A percentile compares a stretch with the other conserved stretches of the same genome.
These are phyloP conservation scores for Ascochyta clinopodiicola DNA, from an alignment of 2,329 filamentous ascomycete genomes.

Conservation along the genomic window DNA sequence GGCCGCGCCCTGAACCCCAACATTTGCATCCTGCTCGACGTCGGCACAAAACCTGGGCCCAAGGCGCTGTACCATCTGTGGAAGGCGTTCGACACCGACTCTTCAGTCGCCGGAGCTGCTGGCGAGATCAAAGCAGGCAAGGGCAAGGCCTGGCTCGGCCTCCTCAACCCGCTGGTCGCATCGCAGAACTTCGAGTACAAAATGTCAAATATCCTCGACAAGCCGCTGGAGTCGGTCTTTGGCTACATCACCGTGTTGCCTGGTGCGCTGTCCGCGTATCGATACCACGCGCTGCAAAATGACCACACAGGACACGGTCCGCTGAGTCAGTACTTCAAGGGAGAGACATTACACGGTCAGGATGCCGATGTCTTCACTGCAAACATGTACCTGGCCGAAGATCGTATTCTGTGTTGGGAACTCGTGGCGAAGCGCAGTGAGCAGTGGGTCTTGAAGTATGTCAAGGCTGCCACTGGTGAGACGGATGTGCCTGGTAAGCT, in stretches of 20 bases:
- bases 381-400: constrained; percentile 92
- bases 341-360: constrained; percentile 93
- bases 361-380: constrained; percentile 97
- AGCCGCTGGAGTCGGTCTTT: constrained; percentile 95
- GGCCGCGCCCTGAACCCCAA: constrained; percentile 92
- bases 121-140: constrained; percentile 98
- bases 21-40: constrained; percentile 94
- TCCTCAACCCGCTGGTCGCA: constrained; percentile 92
- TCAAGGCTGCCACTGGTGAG: constrained; percentile 94
- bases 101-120: constrained; percentile 94
- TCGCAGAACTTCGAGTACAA: constrained; percentile 99
- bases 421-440: constrained; percentile 93
- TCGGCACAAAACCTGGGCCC: constrained; percentile 87
- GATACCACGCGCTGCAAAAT: constrained; percentile 95
- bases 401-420: constrained; percentile 92
- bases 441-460: constrained; percentile 97
- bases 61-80: constrained; percentile 97
- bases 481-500: constrained; percentile 92
- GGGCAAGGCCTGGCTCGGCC: constrained; percentile 78
- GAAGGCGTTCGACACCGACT: constrained; percentile 98
- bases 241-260: constrained; percentile 98
- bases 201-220: constrained; percentile 99
- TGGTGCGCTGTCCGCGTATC: constrained; percentile 91
- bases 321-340: constrained; percentile 98
- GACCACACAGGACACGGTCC: constrained; percentile 95